Conservation (phyloP, 177 flowering plant species). For the Vitis hybrid region DNA sequence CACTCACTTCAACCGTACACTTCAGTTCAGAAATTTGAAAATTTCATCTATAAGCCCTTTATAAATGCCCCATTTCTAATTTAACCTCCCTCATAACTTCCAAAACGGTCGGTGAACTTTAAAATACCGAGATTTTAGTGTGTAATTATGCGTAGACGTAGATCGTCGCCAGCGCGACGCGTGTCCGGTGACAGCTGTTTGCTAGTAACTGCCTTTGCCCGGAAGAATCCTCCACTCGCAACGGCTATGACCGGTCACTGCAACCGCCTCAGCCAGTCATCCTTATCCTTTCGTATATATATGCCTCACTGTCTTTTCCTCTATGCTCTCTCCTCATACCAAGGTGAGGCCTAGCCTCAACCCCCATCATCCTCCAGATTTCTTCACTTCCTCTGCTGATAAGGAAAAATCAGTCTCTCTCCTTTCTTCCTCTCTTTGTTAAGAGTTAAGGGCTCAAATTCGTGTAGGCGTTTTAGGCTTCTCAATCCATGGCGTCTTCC, state of each 20-base stretch:
- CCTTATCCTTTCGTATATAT: constrained; percentile 30
- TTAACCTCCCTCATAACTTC: constrained; percentile 18
- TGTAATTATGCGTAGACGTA: constrained; percentile 22
- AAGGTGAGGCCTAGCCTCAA: constrained; percentile 23
- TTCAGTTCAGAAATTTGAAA: neutral
- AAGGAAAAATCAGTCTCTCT: neutral
- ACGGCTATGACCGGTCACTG: constrained; percentile 42
- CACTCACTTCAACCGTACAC: constrained; percentile 15
- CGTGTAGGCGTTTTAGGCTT: neutral
- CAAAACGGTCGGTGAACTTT: constrained; percentile 18
- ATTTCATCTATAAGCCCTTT: neutral
- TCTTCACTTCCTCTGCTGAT: neutral
- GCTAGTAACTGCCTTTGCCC: constrained; percentile 46
- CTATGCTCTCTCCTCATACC: constrained; percentile 8
- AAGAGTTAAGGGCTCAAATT: too few species aligned
- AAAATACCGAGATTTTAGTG: constrained; percentile 9
- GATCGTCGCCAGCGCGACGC: constrained; percentile 31
- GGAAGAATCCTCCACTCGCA: constrained; percentile 26
- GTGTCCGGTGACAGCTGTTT: constrained; percentile 65
- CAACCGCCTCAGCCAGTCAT: constrained; percentile 51
- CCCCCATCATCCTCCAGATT: constrained; percentile 4
- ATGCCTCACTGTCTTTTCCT: constrained; percentile 11
- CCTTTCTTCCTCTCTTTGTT: neutral
- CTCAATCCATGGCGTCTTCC: constrained; percentile 22
- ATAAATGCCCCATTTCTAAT: neutral